A percentile compares a stretch with the other conserved stretches of the same genome.
Conservation (phyloP, 768 basidiomycete species). For the Podaxis mareebaensis region DNA sequence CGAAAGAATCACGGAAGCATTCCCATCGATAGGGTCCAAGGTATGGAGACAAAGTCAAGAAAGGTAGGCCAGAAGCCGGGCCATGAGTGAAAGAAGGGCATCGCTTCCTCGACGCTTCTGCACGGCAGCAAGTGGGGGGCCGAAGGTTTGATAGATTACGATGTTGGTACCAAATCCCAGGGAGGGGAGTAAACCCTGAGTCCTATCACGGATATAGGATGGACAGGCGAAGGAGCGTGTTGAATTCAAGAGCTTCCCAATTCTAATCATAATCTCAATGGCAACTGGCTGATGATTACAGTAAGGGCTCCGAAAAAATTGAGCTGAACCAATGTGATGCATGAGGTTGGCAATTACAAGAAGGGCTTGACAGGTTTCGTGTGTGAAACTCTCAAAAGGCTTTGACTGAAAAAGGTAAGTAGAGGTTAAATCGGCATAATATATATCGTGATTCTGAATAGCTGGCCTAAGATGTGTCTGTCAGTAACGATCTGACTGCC, state of each 20-base stretch:
- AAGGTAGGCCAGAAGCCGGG: not conserved
- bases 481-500: not conserved
- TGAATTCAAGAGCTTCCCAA: not conserved
- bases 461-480: not conserved
- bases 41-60: not conserved
- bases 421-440: slow-evolving; percentile 1
- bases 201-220: slow-evolving; percentile 14
- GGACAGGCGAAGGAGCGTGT: not conserved
- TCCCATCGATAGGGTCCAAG: not conserved
- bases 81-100: not conserved
- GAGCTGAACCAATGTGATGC: not conserved
- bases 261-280: slow-evolving; percentile 9
- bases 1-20: slow-evolving; percentile 3
- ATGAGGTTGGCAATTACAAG: not conserved
- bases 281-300: not conserved
- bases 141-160: slow-evolving; percentile 10
- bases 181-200: slow-evolving; percentile 7
- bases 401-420: not conserved
- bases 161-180: slow-evolving; percentile 1
- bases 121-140: slow-evolving; percentile 3
- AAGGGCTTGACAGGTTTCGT: not conserved
- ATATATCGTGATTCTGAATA: not conserved
- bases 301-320: not conserved
- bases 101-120: not conserved
- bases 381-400: not conserved